These are phyloP conservation scores for Fusarium paranaense DNA, from an alignment of 2,329 filamentous ascomycete genomes.

Conservation along the genomic window DNA sequence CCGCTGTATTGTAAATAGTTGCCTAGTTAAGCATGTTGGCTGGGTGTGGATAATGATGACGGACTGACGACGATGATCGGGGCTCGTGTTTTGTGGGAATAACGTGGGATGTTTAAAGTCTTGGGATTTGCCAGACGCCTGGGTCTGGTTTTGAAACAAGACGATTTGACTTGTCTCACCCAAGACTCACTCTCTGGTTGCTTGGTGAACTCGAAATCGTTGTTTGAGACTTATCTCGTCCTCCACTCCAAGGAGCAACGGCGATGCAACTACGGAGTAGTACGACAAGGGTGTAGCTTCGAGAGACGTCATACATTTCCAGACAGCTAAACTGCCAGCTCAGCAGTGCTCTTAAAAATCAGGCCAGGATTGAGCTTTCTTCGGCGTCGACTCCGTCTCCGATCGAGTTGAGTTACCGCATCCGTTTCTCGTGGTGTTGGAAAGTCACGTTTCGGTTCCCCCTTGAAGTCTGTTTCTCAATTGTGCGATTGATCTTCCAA, in stretches of 20 bases:
- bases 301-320: constrained; percentile 1
- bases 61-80: constrained; percentile 14
- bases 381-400: constrained; percentile 10
- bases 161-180: background rate
- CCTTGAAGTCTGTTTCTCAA: background rate
- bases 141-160: constrained; percentile 1
- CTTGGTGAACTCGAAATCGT: background rate
- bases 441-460: constrained; percentile 10
- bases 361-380: background rate
- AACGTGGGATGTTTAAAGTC: background rate
- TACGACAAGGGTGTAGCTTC: background rate
- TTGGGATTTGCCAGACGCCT: background rate
- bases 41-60: constrained; percentile 34
- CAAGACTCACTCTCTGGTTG: background rate
- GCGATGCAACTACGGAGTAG: background rate
- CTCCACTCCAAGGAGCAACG: background rate
- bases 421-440: background rate
- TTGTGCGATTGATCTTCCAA: background rate
- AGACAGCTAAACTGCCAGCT: background rate
- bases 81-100: constrained; percentile 13
- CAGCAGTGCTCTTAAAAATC: constrained; percentile 8
- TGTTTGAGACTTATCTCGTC: background rate
- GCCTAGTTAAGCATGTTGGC: background rate
- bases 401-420: background rate
- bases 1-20: constrained; percentile 6